These are phyloP conservation scores for Isabelozyma rhagii DNA, from an alignment of 805 yeast species.

Conservation along the genomic window DNA sequence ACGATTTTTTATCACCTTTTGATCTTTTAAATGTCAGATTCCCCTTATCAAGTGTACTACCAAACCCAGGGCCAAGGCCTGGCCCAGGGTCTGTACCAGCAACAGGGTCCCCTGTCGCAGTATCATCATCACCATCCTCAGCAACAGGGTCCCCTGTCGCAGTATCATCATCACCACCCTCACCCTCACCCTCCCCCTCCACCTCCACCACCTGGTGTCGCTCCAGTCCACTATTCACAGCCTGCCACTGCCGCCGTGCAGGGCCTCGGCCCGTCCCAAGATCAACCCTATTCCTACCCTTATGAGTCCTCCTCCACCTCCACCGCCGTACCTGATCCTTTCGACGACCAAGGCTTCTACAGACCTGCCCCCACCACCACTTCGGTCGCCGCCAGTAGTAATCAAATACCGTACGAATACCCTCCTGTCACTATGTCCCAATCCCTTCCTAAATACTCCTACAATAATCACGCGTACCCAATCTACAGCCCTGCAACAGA, in stretches of 20 bases:
- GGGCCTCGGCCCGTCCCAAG: too few species aligned
- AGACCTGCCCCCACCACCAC: conserved; percentile 1
- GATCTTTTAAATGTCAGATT: background rate
- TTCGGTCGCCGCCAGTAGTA: conserved; percentile 2
- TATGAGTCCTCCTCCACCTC: background rate
- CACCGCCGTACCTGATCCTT: conserved; percentile 1
- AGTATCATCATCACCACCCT: too few species aligned
- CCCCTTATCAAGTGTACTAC: background rate
- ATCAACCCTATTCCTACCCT: background rate
- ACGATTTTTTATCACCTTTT: background rate
- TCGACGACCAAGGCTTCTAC: conserved; percentile 1
- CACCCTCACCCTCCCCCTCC: too few species aligned
- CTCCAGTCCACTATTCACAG: background rate
- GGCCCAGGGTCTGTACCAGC: background rate
- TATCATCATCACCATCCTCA: background rate
- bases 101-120: too few species aligned
- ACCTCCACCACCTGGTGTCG: background rate
- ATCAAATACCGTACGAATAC: too few species aligned
- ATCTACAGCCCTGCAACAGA: background rate
- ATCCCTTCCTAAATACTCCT: background rate
- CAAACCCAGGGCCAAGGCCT: background rate
- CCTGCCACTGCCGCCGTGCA: background rate
- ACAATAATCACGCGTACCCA: conserved; percentile 1
- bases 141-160: background rate
- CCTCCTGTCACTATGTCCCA: background rate